Evolutionary conservation across 768 basidiomycete genomes (phyloP), one percentile per base, ranked within the genome.

Genomic region (Hygrophoropsis aurantiaca): DNA sequence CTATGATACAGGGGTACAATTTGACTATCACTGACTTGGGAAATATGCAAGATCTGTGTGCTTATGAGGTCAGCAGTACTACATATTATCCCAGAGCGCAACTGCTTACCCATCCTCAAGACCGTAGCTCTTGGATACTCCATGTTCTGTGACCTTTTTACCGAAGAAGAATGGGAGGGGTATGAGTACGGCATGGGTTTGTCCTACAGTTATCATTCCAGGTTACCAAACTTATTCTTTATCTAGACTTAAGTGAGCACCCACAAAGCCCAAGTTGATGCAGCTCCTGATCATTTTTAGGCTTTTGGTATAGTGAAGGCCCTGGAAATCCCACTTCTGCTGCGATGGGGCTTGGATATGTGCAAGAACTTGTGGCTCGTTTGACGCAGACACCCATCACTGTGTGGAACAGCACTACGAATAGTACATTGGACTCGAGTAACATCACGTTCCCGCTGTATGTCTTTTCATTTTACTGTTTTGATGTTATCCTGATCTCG

Each of bases 111-210:
- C 16, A 11, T 36, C 32, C 19, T 5, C 5, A 37, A 74, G 72
- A 73, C 77, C 11, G 78, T 78, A 24, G 70, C 75, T 2, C 66
- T 78, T n/a, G 75, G 75, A 0, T 77, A 70, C 54, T 77, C 75
- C 9, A 54, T 60, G 15, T 80, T 78, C 65, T 80, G 77, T 51
- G 61, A 63, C 8, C 58, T 80, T 10, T 79, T 80, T 63, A 77
- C 77, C 3, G 61, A 74, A 48, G 67, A 74, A 34, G 78, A 80
- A 54, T 80, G 78, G 77, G 67, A 70, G 52, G 71, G 74, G 1
- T 79, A 70, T 49, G 70, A 75, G 43, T 78, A 80, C 53, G 60
- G 65, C 21, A 52, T 44, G 23, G 67, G 66, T 67, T 25, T 42
- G 66, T 52, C 3, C 21, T 13, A 13, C 18, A 16, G 36, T 27